Evolutionary conservation across 768 basidiomycete genomes (phyloP), one percentile per base, ranked within the genome.

Genomic region (Phlebiopsis flavidoalba): DNA sequence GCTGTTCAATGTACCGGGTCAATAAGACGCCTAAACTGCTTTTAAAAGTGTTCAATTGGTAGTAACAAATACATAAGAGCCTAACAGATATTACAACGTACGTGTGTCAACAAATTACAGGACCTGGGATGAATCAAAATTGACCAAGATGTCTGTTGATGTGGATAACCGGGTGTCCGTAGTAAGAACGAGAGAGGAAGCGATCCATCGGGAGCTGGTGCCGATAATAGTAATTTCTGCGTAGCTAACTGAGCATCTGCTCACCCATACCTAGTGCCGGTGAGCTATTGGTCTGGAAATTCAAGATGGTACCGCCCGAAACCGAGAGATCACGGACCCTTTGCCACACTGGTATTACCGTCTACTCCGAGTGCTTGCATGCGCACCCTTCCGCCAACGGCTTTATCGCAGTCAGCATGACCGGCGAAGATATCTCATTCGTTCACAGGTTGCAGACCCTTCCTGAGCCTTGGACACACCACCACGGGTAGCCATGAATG

Each of bases 201-300:
- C 97, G 91, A 72, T 99, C 97, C 69, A 99, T 86, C 36, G 97
- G 97, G 59, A 99, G 80, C 73, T 99, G 97, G 97, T 99, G 55
- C 97, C 97, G 51, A 99, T 98, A 99, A 75, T 98, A 99, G 73
- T 99, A 99, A 76, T 99, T n/a, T n/a, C n/a, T 97, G 66, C 97
- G 87, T n/a, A n/a, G n/a, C n/a, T n/a, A n/a, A 76, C 95, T 98
- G 67, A 99, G 88, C 95, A 98, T 96, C 71, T 99, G 97, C 75
- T 99, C 97, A 68, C 97, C 97, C 97, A 99, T 99, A 76, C 97
- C 97, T n/a, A 33, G 93, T 97, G 31, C 96, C 96, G n/a, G n/a
- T n/a, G 69, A 99, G 97, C 84, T n/a, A n/a, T 99, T 99, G 53
- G 97, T 99, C 80, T 98, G 95, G 86, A 99, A 99, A 74, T 98